phyloP scores from a whole-genome alignment of 441 rosid species.

The Pelargonium citronellum region DNA sequence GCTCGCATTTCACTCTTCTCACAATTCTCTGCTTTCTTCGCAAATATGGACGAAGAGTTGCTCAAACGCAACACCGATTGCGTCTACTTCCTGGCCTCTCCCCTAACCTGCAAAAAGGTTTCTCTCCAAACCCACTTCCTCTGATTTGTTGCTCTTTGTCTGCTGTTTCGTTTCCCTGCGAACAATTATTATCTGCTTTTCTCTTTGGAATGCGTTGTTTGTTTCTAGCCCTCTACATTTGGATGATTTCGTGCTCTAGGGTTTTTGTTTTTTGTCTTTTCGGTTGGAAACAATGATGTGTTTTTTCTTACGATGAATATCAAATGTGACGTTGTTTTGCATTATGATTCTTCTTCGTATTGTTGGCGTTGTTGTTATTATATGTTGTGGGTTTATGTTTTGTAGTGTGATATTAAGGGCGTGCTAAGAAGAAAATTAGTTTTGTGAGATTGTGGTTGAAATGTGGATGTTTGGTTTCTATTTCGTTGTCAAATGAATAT shows the following conservation, averaged over 20 bases:
- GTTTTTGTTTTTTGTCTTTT: constrained; percentile 4
- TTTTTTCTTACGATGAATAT: neutral
- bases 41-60: constrained; percentile 11
- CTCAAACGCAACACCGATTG: constrained; percentile 44
- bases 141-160: neutral
- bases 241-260: constrained; percentile 18
- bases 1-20: too few species aligned
- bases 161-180: neutral
- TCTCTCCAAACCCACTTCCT: neutral
- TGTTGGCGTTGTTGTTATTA: neutral
- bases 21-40: neutral
- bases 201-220: neutral
- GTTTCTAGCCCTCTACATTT: constrained; percentile 9
- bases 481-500: neutral
- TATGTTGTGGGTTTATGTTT: neutral
- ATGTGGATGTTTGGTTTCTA: constrained; percentile 3
- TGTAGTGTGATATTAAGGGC: neutral
- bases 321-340: neutral
- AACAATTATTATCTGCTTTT: neutral
- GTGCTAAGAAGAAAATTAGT: neutral
- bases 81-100: constrained; percentile 60
- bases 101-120: constrained; percentile 70
- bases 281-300: neutral
- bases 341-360: neutral
- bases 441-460: neutral